These are phyloP conservation scores for Trametes polyzona DNA, from an alignment of 1,284 basidiomycete species.

Conservation along the genomic window DNA sequence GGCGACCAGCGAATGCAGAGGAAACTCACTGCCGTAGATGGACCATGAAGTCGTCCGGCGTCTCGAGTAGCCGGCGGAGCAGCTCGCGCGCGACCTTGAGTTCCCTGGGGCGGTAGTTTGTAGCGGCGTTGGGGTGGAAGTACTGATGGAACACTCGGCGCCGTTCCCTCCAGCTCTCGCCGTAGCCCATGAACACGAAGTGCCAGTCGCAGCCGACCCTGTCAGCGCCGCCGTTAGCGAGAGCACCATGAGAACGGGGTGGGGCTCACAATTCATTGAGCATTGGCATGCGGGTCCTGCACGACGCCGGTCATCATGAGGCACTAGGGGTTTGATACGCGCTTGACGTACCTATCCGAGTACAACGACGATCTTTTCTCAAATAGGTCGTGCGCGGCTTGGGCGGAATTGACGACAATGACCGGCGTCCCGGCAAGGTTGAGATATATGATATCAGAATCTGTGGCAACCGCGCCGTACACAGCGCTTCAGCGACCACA, in stretches of 20 bases:
- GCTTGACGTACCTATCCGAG: slow-evolving; percentile 28
- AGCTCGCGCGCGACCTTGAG: slow-evolving; percentile 25
- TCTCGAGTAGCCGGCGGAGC: slow-evolving; percentile 26
- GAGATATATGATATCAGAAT: slow-evolving; percentile 33
- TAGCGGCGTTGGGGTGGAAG: slow-evolving; percentile 30
- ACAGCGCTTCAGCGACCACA: neutral
- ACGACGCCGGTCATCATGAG: neutral
- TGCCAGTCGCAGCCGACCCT: slow-evolving; percentile 35
- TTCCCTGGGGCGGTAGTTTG: slow-evolving; percentile 27
- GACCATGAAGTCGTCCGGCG: slow-evolving; percentile 32
- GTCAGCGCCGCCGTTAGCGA: slow-evolving; percentile 6
- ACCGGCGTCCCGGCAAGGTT: slow-evolving; percentile 29
- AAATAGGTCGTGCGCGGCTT: slow-evolving; percentile 34
- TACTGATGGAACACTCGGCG: slow-evolving; percentile 32
- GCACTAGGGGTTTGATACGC: neutral
- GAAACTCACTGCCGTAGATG: slow-evolving; percentile 30
- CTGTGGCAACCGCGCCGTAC: slow-evolving; percentile 15
- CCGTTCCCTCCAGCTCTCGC: slow-evolving; percentile 29
- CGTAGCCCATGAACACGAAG: slow-evolving; percentile 33
- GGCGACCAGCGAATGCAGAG: neutral
- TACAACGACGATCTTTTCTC: slow-evolving; percentile 31
- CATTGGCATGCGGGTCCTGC: slow-evolving; percentile 31
- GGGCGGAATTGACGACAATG: slow-evolving; percentile 33
- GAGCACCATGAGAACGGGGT: neutral
- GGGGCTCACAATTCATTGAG: slow-evolving; percentile 31